These are phyloP conservation scores for Oldenlandia corymbosa DNA, from an alignment of 257 asterid genomes.

Conservation along the genomic window DNA sequence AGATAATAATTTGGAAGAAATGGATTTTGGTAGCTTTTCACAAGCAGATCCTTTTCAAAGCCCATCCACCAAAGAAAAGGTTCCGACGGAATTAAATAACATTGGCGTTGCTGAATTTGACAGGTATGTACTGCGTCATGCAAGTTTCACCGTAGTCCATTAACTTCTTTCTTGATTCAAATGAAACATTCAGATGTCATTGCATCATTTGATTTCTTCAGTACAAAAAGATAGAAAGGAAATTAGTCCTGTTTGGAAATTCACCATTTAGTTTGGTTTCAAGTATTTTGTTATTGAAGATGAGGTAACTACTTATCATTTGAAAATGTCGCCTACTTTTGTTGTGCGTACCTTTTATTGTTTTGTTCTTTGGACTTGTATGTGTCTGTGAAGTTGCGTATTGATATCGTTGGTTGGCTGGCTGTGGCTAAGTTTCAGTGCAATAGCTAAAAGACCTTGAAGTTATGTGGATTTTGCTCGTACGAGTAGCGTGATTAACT, in stretches of 20 bases:
- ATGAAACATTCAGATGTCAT: neutral
- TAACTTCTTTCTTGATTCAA: neutral
- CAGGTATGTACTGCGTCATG: conserved; percentile 39
- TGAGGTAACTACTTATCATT: no score
- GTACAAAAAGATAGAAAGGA: no score
- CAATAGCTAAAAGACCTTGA: neutral
- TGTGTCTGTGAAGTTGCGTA: no score
- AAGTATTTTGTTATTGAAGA: no score
- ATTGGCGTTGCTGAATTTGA: conserved; percentile 29
- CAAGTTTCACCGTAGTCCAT: neutral
- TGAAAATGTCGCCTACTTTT: no score
- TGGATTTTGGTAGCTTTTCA: conserved; percentile 41
- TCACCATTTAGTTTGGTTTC: no score
- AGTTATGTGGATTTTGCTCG: neutral
- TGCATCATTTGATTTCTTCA: neutral
- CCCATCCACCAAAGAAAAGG: conserved; percentile 26
- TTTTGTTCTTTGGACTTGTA: no score
- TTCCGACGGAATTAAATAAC: conserved; percentile 27
- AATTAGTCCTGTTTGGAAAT: no score
- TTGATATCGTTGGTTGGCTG: neutral
- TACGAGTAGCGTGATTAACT: neutral
- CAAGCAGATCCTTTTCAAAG: conserved; percentile 39
- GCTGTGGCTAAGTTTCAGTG: neutral
- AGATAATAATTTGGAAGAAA: conserved; percentile 28
- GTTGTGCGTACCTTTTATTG: no score